Evolutionary conservation across 2,329 filamentous ascomycete species (phyloP).

Genomic region (Trichoderma koningii): DNA sequence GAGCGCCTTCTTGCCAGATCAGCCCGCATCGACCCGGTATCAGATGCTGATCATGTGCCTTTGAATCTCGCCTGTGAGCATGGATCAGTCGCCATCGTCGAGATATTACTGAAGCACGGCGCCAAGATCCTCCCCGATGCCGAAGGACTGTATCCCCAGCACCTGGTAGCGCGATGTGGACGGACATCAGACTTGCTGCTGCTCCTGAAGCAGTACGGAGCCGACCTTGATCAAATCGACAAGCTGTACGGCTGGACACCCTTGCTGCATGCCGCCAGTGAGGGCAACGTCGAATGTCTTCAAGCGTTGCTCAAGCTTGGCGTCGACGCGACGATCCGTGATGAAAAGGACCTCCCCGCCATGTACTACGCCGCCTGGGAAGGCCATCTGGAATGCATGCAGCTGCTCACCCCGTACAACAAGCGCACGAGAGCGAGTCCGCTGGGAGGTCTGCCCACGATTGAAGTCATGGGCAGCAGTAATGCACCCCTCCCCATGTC

Average conservation of each 20-base stretch:
- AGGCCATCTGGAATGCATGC: slow-evolving; percentile 92
- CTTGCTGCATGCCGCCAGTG: slow-evolving; percentile 91
- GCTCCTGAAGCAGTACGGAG: slow-evolving; percentile 80
- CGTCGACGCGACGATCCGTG: slow-evolving; percentile 75
- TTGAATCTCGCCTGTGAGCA: slow-evolving; percentile 94
- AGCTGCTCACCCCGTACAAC: slow-evolving; percentile 69
- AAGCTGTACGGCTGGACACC: slow-evolving; percentile 98
- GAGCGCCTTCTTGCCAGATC: slow-evolving; percentile 73
- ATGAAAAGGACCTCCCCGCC: slow-evolving; percentile 90
- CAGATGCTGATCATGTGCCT: slow-evolving; percentile 89
- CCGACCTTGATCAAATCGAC: slow-evolving; percentile 87
- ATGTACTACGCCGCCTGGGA: slow-evolving; percentile 99
- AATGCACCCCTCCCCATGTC: slow-evolving; percentile 61
- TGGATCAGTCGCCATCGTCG: slow-evolving; percentile 80
- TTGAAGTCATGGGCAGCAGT: slow-evolving; percentile 51
- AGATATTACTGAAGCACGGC: slow-evolving; percentile 77
- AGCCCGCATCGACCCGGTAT: slow-evolving; percentile 82
- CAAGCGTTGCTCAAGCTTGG: slow-evolving; percentile 77
- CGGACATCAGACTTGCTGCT: slow-evolving; percentile 77
- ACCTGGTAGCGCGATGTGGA: slow-evolving; percentile 88
- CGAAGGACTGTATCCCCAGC: slow-evolving; percentile 95
- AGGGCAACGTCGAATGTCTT: slow-evolving; percentile 89
- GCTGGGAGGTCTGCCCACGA: slow-evolving; percentile 45
- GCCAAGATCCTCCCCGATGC: slow-evolving; percentile 89
- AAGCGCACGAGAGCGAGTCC: slow-evolving; percentile 48